Percentiles rank a stretch among this genome's conserved stretches.
Evolutionary conservation across 805 yeast genomes (phyloP).

Genomic region (Lachancea cidri): DNA sequence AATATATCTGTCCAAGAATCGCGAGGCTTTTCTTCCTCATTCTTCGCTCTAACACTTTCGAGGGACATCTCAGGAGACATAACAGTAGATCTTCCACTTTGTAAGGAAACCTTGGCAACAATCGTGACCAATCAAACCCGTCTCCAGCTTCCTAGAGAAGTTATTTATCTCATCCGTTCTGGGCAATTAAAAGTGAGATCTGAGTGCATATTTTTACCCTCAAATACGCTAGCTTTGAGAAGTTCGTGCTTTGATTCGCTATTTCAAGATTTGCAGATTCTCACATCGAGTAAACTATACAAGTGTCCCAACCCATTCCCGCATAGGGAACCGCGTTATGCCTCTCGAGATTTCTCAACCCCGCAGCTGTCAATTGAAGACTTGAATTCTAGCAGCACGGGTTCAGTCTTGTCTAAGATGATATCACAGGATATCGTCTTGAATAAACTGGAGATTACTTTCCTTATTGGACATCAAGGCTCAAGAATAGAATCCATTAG

Average conservation of each 20-base stretch:
- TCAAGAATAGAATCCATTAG: slow-evolving; percentile 35
- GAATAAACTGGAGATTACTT: slow-evolving; percentile 35
- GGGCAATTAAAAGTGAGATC: background rate
- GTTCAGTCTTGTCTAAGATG: background rate
- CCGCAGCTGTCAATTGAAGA: too few species aligned
- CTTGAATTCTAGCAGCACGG: too few species aligned
- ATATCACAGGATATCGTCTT: slow-evolving; percentile 9
- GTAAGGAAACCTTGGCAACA: background rate
- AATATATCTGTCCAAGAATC: background rate
- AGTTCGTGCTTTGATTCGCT: too few species aligned
- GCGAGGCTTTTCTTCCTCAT: too few species aligned
- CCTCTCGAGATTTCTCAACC: too few species aligned
- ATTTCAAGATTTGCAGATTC: too few species aligned
- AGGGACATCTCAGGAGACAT: background rate
- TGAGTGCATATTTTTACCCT: background rate
- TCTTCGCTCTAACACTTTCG: too few species aligned
- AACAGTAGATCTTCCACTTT: slow-evolving; percentile 3
- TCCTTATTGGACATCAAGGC: slow-evolving; percentile 43
- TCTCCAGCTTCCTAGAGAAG: background rate
- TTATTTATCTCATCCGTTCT: background rate
- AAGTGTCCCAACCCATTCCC: too few species aligned
- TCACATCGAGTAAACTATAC: too few species aligned
- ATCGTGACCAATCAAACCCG: background rate
- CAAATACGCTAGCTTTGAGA: too few species aligned
- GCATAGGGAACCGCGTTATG: too few species aligned